These are phyloP conservation scores for Tylopilus intermedius DNA, from an alignment of 768 basidiomycete genomes.

Conservation along the genomic window DNA sequence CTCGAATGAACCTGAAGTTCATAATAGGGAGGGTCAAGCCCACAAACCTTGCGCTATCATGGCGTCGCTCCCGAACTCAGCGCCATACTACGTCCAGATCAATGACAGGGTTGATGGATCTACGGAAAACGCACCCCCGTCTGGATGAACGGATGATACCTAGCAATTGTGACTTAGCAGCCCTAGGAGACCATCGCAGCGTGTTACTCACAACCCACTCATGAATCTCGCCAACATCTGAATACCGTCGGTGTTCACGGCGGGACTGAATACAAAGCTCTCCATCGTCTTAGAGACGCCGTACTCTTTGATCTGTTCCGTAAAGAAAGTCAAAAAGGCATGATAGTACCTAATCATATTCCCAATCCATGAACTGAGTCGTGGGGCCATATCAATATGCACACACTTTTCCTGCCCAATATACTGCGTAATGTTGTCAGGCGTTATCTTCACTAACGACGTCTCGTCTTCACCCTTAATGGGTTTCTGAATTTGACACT, in stretches of 20 bases:
- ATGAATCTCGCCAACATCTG: slow-evolving; percentile 34
- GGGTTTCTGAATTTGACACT: slow-evolving; percentile 36
- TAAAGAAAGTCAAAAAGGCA: slow-evolving; percentile 38
- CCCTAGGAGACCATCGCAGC: not conserved
- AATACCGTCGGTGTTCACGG: slow-evolving; percentile 29
- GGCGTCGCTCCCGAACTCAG: slow-evolving; percentile 48
- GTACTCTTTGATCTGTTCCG: slow-evolving; percentile 32
- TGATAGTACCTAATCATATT: slow-evolving; percentile 28
- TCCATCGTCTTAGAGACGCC: slow-evolving; percentile 42
- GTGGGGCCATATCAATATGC: slow-evolving; percentile 24
- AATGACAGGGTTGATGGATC: not conserved
- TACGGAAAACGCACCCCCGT: slow-evolving; percentile 42
- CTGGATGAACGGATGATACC: slow-evolving; percentile 54
- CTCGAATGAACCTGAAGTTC: not conserved
- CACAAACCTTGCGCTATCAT: slow-evolving; percentile 46
- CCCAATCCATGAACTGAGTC: slow-evolving; percentile 29
- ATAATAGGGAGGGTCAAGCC: not conserved
- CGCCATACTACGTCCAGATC: slow-evolving; percentile 39
- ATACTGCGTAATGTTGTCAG: slow-evolving; percentile 46
- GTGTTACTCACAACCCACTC: slow-evolving; percentile 31
- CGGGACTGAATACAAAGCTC: slow-evolving; percentile 41
- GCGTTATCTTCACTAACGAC: slow-evolving; percentile 28
- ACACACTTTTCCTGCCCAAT: slow-evolving; percentile 46
- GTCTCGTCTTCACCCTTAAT: slow-evolving; percentile 33
- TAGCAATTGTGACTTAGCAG: slow-evolving; percentile 16